Base-by-base conservation (phyloP, 2,329 filamentous ascomycete genomes). In the Orbilia javanica region DNA sequence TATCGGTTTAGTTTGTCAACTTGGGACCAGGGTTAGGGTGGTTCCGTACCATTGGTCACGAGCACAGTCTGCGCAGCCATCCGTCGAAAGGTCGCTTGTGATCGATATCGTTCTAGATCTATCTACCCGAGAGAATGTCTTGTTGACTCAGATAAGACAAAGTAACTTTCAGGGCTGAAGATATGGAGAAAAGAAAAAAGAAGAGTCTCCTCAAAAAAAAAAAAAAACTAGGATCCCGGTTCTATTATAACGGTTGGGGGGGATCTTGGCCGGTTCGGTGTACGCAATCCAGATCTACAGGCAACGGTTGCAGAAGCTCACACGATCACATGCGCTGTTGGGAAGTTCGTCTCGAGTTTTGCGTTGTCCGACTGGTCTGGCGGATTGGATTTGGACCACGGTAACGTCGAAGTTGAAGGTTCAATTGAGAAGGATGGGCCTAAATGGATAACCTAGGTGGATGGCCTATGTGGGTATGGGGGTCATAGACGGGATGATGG, bases 271-370 rank as follows among this genome's bases (percentile, higher is more conserved):
- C 55, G 55, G 42, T 63, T 50, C 27, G 52, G 66, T 64, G 22
- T 72, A 64, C 57, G 57, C 53, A 71, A 62, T 57, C 53, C 53
- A 57, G 55, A 68, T 48, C 65, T 76, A 48, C 20, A 65, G 50
- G 62, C 50, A 68, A 46, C 42, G 53, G 53, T 48, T 67, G 42
- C 34, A 36, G 34, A 52, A 53, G 36, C 52, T 55, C 73, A 78
- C 74, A 78, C 74, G 67, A 78, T 78, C 74, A 78, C 74, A 78
- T 78, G 74, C 67, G 74, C 53, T 68, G 42, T 78, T 67, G 67
- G 74, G 67, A 68, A 64, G 74, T 69, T 60, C 67, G 74, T 74
- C 42, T 67, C 70, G 67, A 71, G 50, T 63, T 50, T 46, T 66
- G 69, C 50, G 69, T 73, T 72, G 68, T 46, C 29, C 53, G 48